Evolutionary conservation across 768 basidiomycete species (phyloP).

Genomic region (Rhizopogon roseolus): DNA sequence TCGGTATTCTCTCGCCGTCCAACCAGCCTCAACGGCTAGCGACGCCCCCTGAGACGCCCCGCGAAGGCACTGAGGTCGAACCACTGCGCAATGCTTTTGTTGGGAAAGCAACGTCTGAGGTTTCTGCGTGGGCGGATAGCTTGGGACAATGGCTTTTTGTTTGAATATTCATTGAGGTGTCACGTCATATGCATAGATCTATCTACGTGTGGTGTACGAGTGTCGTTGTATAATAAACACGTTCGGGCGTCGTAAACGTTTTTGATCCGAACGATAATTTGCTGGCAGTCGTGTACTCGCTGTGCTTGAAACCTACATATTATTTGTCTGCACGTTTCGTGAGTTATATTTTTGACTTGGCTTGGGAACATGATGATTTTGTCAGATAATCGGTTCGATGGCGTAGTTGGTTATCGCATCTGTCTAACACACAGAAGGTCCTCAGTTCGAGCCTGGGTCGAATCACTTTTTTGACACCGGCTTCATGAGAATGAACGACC

Average conservation of each 20-base stretch:
- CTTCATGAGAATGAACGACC: too few species aligned
- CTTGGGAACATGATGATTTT: too few species aligned
- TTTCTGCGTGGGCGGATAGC: constrained; percentile 31
- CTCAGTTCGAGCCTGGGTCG: constrained; percentile 57
- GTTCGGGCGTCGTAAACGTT: too few species aligned
- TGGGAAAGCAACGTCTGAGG: constrained; percentile 19
- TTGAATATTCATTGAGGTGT: constrained; percentile 9
- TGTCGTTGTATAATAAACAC: too few species aligned
- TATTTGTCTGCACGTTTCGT: too few species aligned
- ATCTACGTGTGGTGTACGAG: neutral
- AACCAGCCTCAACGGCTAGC: constrained; percentile 29
- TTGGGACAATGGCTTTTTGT: constrained; percentile 37
- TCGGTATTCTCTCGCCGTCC: constrained; percentile 76
- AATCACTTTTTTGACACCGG: too few species aligned
- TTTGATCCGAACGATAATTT: too few species aligned
- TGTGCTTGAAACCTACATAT: too few species aligned
- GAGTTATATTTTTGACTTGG: too few species aligned
- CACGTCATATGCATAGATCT: neutral
- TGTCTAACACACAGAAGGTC: constrained; percentile 70
- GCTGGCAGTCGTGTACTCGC: too few species aligned
- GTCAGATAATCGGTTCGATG: constrained; percentile 35
- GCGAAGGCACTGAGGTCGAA: constrained; percentile 5
- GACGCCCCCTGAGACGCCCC: constrained; percentile 25
- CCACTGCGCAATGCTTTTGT: constrained; percentile 19
- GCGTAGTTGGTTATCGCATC: constrained; percentile 72